Evolutionary conservation across 371 early-diverging fungal species (phyloP).

Genomic region (Mortierella sp.): DNA sequence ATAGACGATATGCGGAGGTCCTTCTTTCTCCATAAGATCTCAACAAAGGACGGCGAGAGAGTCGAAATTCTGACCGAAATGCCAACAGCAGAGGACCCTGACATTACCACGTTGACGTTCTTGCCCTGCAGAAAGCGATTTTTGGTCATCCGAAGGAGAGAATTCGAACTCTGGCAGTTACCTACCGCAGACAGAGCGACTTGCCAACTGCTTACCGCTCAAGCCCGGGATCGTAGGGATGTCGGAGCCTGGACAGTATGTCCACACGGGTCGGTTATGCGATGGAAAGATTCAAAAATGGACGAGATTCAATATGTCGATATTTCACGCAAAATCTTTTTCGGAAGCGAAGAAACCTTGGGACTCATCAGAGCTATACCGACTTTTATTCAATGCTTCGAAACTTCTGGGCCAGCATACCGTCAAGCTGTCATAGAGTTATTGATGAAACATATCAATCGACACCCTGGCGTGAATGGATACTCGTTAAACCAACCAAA

Average conservation of each 20-base stretch:
- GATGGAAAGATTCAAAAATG: neutral
- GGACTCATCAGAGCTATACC: neutral
- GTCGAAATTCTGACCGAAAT: neutral
- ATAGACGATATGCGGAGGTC: neutral
- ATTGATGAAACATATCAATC: neutral
- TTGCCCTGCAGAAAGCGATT: neutral
- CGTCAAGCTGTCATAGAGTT: neutral
- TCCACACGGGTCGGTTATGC: neutral
- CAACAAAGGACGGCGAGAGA: neutral
- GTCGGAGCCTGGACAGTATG: neutral
- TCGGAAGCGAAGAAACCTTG: neutral
- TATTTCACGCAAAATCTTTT: neutral
- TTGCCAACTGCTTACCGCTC: neutral
- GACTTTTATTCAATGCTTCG: neutral
- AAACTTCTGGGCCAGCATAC: neutral
- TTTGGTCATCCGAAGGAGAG: neutral
- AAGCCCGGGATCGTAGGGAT: neutral
- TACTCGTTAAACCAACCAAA: neutral
- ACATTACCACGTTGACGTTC: neutral
- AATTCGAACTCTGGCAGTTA: neutral
- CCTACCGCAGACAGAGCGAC: neutral
- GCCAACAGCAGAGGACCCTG: neutral
- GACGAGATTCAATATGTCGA: neutral
- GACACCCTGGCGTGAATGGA: neutral
- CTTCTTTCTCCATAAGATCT: neutral